A percentile compares a stretch with the other conserved stretches of the same genome.
These are phyloP conservation scores for Zygoascus tannicola DNA, from an alignment of 805 yeast species.

Conservation along the genomic window DNA sequence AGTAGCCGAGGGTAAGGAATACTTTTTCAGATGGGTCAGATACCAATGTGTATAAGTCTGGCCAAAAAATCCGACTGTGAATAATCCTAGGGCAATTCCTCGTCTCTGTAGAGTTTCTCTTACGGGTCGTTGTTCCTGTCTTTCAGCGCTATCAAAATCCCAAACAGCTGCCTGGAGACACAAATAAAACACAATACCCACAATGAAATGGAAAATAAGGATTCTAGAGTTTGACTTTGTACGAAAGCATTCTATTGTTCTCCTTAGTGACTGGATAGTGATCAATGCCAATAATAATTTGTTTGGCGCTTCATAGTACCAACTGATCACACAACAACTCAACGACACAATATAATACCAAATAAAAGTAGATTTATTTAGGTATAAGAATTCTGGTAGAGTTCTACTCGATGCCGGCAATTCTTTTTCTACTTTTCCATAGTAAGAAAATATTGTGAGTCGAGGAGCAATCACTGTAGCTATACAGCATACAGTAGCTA, in stretches of 20 bases:
- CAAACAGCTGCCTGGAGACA: conserved; percentile 5
- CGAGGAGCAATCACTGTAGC: conserved; percentile 1
- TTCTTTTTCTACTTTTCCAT: conserved; percentile 22
- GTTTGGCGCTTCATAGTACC: not conserved
- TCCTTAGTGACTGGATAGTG: conserved; percentile 38
- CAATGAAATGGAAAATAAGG: conserved; percentile 46
- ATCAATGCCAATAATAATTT: conserved; percentile 14
- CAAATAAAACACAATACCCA: conserved; percentile 45
- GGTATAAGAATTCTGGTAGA: conserved; percentile 16
- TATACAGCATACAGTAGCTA: not conserved
- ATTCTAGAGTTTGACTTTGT: conserved; percentile 39
- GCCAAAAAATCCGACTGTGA: conserved; percentile 32
- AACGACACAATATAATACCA: conserved; percentile 26
- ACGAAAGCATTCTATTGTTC: conserved; percentile 40
- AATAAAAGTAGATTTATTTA: conserved; percentile 27
- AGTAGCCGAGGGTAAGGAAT: conserved; percentile 40
- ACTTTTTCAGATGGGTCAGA: conserved; percentile 43
- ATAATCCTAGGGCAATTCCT: conserved; percentile 23
- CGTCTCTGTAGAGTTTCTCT: not conserved
- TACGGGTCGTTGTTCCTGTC: not conserved
- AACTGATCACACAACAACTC: not conserved
- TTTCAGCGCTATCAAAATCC: not conserved
- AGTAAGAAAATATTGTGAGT: conserved; percentile 16
- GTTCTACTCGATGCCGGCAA: not conserved
- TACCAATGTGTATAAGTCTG: conserved; percentile 43